These are phyloP conservation scores for Trichoderma oligosporum DNA, from an alignment of 2,329 filamentous ascomycete species.

Conservation along the genomic window DNA sequence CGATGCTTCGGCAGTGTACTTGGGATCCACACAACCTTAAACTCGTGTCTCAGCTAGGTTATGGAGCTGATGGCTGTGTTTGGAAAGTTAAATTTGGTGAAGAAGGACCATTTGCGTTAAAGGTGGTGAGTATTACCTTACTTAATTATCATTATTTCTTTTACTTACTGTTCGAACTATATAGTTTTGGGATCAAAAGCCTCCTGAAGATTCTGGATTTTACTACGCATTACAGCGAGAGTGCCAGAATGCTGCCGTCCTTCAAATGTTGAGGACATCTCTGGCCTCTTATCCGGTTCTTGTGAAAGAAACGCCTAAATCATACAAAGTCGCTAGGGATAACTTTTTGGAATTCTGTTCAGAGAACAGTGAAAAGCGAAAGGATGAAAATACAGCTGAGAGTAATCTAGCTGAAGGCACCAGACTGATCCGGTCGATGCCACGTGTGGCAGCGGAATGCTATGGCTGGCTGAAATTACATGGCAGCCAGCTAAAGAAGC, in stretches of 20 bases:
- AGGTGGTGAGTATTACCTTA: slow-evolving; percentile 10
- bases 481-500: neutral
- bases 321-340: neutral
- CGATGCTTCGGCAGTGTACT: slow-evolving; percentile 8
- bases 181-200: slow-evolving; percentile 13
- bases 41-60: slow-evolving; percentile 7
- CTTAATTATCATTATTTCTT: neutral
- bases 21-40: slow-evolving; percentile 1
- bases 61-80: slow-evolving; percentile 16
- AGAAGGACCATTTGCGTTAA: slow-evolving; percentile 8
- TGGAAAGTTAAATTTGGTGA: slow-evolving; percentile 17
- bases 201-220: neutral
- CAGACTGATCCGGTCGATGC: neutral
- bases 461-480: slow-evolving; percentile 17
- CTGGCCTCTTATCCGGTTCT: neutral
- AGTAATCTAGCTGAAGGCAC: neutral
- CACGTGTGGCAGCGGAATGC: neutral
- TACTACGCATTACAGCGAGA: slow-evolving; percentile 20
- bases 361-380: neutral
- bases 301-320: neutral
- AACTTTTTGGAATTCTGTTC: neutral
- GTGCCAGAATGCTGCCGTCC: slow-evolving; percentile 16
- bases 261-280: slow-evolving; percentile 18
- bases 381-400: no score
- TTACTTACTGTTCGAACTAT: neutral